Evolutionary conservation across 1,139 yeast genomes (phyloP).

Genomic region (Lodderomyces oxycetoniae): DNA sequence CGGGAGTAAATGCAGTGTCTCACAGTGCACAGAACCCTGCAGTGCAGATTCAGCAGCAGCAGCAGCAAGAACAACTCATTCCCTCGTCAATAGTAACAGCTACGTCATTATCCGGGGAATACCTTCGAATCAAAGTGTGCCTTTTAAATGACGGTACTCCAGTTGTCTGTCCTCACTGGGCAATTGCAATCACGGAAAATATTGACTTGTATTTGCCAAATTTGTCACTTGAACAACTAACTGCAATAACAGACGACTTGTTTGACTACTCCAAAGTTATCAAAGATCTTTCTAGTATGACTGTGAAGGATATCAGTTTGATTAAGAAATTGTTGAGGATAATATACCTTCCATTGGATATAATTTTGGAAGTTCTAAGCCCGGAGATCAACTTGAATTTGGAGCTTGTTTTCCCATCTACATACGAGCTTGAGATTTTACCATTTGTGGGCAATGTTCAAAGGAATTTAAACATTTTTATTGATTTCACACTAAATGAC

Average conservation of each 20-base stretch:
- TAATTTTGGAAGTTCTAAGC: conserved; percentile 53
- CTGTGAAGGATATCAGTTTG: conserved; percentile 30
- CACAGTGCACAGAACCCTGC: conserved; percentile 1
- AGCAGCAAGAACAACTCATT: conserved; percentile 22
- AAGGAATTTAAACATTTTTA: conserved; percentile 61
- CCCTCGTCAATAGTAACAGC: conserved; percentile 79
- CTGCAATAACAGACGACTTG: conserved; percentile 38
- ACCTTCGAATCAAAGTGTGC: conserved; percentile 66
- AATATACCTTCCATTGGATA: conserved; percentile 56
- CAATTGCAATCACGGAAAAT: conserved; percentile 51
- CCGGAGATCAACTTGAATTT: conserved; percentile 64
- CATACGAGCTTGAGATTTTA: conserved; percentile 50
- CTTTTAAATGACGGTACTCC: conserved; percentile 81
- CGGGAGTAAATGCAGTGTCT: conserved; percentile 6
- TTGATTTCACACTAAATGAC: conserved; percentile 66
- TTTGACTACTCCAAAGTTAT: conserved; percentile 43
- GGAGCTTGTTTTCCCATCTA: conserved; percentile 79
- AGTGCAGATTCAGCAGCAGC: conserved; percentile 2
- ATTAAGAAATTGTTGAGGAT: conserved; percentile 40
- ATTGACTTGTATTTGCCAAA: conserved; percentile 53
- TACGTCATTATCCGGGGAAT: conserved; percentile 81
- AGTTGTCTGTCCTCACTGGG: conserved; percentile 71
- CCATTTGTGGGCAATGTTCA: conserved; percentile 50
- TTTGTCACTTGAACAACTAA: conserved; percentile 38
- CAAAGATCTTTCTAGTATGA: conserved; percentile 38